Conservation (phyloP, 495 filamentous ascomycete species). For the Podospora sp. region DNA sequence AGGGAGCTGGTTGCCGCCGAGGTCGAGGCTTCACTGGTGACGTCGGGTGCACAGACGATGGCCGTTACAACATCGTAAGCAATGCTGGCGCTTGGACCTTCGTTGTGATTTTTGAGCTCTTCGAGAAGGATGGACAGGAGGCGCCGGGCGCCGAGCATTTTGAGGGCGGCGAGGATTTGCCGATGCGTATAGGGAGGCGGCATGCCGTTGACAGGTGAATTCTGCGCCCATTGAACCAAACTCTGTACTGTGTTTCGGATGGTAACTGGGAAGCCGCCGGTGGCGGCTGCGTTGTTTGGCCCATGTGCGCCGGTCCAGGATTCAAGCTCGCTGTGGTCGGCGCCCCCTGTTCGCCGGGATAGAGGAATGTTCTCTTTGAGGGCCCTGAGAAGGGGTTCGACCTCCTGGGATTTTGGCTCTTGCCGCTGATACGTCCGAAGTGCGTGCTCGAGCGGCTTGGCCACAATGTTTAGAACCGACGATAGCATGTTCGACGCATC, state of each 20-base stretch:
- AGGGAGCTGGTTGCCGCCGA: slow-evolving; percentile 26
- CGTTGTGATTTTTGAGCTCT: slow-evolving; percentile 61
- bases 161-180: slow-evolving; percentile 65
- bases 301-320: slow-evolving; percentile 60
- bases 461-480: slow-evolving; percentile 81
- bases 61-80: slow-evolving; percentile 75
- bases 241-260: slow-evolving; percentile 67
- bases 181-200: slow-evolving; percentile 80
- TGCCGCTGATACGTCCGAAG: slow-evolving; percentile 72
- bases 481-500: slow-evolving; percentile 81
- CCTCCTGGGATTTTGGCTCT: slow-evolving; percentile 67
- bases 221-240: slow-evolving; percentile 72
- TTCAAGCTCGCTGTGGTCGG: slow-evolving; percentile 74
- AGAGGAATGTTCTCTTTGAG: slow-evolving; percentile 68
- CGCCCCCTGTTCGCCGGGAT: slow-evolving; percentile 65
- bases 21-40: slow-evolving; percentile 49
- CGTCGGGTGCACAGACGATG: slow-evolving; percentile 72
- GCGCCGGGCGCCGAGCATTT: slow-evolving; percentile 68
- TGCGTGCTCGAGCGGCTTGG: slow-evolving; percentile 72
- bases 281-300: slow-evolving; percentile 37
- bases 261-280: slow-evolving; percentile 63
- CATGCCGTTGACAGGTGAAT: slow-evolving; percentile 63
- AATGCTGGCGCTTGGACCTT: slow-evolving; percentile 57
- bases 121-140: slow-evolving; percentile 66
- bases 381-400: slow-evolving; percentile 69